These are phyloP conservation scores for Fusarium algeriense DNA, from an alignment of 2,329 filamentous ascomycete genomes.

Conservation along the genomic window DNA sequence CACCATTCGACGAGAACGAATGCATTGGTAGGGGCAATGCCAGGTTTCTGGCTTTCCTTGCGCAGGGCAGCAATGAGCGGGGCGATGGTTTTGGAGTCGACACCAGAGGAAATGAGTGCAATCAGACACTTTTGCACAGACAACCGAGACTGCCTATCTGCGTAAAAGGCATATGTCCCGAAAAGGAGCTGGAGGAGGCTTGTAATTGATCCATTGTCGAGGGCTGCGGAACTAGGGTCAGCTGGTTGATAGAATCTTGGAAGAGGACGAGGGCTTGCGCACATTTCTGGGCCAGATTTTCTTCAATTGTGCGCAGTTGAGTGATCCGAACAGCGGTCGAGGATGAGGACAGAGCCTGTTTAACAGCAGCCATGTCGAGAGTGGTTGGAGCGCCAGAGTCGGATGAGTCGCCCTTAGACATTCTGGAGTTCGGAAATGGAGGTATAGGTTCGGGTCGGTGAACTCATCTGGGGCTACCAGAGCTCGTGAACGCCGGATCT, in stretches of 20 bases:
- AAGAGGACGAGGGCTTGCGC: conserved; percentile 40
- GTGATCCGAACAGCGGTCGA: conserved; percentile 69
- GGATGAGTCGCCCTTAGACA: conserved; percentile 57
- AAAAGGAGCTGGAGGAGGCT: conserved; percentile 80
- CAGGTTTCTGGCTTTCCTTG: conserved; percentile 79
- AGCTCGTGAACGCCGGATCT: conserved; percentile 38
- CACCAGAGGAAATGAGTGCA: conserved; percentile 70
- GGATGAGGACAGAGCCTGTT: conserved; percentile 69
- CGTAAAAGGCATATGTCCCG: conserved; percentile 87
- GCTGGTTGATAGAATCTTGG: conserved; percentile 22
- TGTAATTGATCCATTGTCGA: conserved; percentile 63
- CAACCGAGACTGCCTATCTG: conserved; percentile 84
- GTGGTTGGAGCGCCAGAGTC: conserved; percentile 56
- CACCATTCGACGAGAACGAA: conserved; percentile 95
- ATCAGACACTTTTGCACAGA: conserved; percentile 85
- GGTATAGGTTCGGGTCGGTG: conserved; percentile 37
- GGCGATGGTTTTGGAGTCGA: conserved; percentile 68
- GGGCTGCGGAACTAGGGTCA: conserved; percentile 52
- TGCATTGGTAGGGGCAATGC: conserved; percentile 82
- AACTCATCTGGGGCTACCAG: conserved; percentile 53
- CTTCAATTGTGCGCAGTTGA: conserved; percentile 67
- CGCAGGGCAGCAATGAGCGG: conserved; percentile 76
- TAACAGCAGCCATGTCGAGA: conserved; percentile 64
- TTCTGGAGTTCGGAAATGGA: conserved; percentile 46
- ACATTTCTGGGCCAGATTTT: conserved; percentile 69